A percentile compares a stretch with the other conserved stretches of the same genome.
Conservation (phyloP, 164 flowering plant species). For the Umbellularia californica region DNA sequence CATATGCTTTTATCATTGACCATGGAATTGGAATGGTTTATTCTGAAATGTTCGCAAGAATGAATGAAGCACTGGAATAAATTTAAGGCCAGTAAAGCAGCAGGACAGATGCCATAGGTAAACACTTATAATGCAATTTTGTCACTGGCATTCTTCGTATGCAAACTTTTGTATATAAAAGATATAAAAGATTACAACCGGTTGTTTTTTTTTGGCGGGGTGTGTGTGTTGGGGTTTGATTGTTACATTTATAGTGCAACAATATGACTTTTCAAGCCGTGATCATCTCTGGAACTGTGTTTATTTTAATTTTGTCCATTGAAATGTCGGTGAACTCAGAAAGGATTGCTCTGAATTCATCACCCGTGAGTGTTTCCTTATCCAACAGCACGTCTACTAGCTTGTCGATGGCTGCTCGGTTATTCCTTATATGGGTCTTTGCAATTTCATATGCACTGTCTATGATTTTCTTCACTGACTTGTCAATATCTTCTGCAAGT, state of each 20-base stretch:
- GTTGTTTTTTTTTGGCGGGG: too few relatives aligned
- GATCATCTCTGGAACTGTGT: conserved; percentile 26
- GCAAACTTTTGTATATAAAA: too few relatives aligned
- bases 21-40: neutral
- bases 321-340: conserved; percentile 41
- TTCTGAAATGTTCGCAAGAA: too few relatives aligned
- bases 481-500: conserved; percentile 66
- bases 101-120: too few relatives aligned
- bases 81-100: too few relatives aligned
- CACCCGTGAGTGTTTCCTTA: conserved; percentile 68
- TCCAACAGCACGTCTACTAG: conserved; percentile 64
- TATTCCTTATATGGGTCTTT: conserved; percentile 46
- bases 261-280: conserved; percentile 21
- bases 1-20: neutral
- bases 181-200: too few relatives aligned
- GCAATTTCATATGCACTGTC: conserved; percentile 60
- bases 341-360: conserved; percentile 65
- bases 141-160: too few relatives aligned
- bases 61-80: too few relatives aligned
- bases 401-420: conserved; percentile 31
- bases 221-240: neutral
- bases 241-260: neutral
- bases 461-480: conserved; percentile 35
- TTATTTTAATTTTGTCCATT: conserved; percentile 8
- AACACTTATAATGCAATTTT: too few relatives aligned